These are phyloP conservation scores for Zopfochytrium polystomum DNA, from an alignment of 371 early-diverging fungal genomes.

Conservation along the genomic window DNA sequence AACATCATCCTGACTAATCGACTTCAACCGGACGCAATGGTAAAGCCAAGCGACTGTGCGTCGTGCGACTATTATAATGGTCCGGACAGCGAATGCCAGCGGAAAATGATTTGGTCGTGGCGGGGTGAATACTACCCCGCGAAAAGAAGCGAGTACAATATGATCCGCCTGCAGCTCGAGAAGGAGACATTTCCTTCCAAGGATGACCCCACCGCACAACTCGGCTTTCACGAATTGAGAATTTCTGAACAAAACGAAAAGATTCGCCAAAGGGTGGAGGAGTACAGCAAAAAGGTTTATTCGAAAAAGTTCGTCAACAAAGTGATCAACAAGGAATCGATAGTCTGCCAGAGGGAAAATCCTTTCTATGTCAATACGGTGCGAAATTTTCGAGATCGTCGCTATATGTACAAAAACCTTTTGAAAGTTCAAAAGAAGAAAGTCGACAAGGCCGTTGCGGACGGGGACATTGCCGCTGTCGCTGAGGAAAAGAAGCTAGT, in stretches of 20 bases:
- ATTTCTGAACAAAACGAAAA: slow-evolving; percentile 65
- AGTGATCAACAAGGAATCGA: slow-evolving; percentile 76
- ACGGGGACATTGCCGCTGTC: slow-evolving; percentile 67
- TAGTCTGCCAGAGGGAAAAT: slow-evolving; percentile 98
- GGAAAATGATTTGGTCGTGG: slow-evolving; percentile 97
- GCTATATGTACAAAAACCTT: slow-evolving; percentile 96
- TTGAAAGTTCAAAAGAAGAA: slow-evolving; percentile 89
- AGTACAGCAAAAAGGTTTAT: slow-evolving; percentile 91
- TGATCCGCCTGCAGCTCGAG: slow-evolving; percentile 84
- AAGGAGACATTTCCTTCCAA: slow-evolving; percentile 72
- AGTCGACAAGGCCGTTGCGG: slow-evolving; percentile 64
- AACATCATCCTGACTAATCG: slow-evolving; percentile 99
- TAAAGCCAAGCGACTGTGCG: slow-evolving; percentile 88
- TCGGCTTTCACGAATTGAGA: slow-evolving; percentile 62
- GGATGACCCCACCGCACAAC: neutral
- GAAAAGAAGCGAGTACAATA: slow-evolving; percentile 83
- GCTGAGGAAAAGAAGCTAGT: slow-evolving; percentile 92
- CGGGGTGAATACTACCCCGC: slow-evolving; percentile 96
- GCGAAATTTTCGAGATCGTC: slow-evolving; percentile 94
- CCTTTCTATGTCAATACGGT: slow-evolving; percentile 99
- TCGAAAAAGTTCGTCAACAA: slow-evolving; percentile 76
- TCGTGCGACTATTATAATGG: slow-evolving; percentile 90
- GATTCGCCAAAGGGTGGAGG: slow-evolving; percentile 78
- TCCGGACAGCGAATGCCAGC: slow-evolving; percentile 86
- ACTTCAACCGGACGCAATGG: slow-evolving; percentile 97